These are phyloP conservation scores for Bacterosira constricta DNA, from an alignment of 108 stramenopile genomes.

Conservation along the genomic window DNA sequence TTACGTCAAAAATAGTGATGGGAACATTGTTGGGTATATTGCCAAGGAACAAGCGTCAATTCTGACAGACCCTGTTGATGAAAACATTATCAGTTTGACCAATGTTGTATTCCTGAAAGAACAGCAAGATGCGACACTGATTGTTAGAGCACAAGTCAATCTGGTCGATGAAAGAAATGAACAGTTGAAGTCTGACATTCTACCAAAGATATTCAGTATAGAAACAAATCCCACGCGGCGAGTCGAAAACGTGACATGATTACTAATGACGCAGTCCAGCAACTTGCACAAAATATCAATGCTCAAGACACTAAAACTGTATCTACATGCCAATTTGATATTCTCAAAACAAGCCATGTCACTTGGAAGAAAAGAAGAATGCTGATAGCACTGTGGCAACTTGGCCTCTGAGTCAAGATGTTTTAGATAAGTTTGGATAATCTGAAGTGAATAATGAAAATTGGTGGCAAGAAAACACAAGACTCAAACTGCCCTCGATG, in stretches of 20 bases:
- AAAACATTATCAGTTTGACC: constrained; percentile 8
- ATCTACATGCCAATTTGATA: constrained; percentile 11
- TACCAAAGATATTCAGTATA: neutral
- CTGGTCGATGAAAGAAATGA: constrained; percentile 7
- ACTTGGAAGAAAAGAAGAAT: constrained; percentile 21
- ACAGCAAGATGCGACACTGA: neutral
- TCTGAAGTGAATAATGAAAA: constrained; percentile 6
- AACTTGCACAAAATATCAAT: constrained; percentile 10
- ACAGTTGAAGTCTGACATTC: constrained; percentile 9
- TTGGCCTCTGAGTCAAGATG: constrained; percentile 20
- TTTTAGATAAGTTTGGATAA: constrained; percentile 16
- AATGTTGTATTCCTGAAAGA: constrained; percentile 13
- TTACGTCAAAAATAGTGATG: neutral
- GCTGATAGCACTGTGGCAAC: neutral
- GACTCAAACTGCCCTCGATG: constrained; percentile 8
- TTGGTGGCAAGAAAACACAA: constrained; percentile 30
- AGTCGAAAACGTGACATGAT: neutral
- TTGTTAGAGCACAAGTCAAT: neutral
- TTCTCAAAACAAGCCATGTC: neutral
- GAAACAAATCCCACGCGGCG: neutral
- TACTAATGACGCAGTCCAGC: constrained; percentile 6
- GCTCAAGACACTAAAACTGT: constrained; percentile 20
- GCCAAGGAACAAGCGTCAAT: constrained; percentile 26
- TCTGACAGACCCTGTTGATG: constrained; percentile 7
- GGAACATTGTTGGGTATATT: constrained; percentile 6